Evolutionary conservation across 2,329 filamentous ascomycete genomes (phyloP).

Genomic region (Orbilia ellipsospora): DNA sequence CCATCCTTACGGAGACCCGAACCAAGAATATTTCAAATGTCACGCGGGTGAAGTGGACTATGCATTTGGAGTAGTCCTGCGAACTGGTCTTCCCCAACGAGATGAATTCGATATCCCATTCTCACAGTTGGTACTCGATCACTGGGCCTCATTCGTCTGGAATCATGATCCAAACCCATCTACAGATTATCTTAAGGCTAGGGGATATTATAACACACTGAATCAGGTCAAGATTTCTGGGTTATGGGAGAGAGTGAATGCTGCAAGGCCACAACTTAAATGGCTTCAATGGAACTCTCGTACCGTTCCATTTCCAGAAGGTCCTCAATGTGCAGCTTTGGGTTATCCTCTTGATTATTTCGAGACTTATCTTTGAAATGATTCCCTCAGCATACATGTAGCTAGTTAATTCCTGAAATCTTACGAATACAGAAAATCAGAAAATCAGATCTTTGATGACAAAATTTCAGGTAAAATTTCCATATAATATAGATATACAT

Average conservation of each 20-base stretch:
- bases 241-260: constrained; percentile 58
- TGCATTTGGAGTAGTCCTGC: constrained; percentile 62
- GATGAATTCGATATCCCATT: constrained; percentile 62
- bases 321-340: constrained; percentile 26
- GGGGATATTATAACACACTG: constrained; percentile 60
- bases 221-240: constrained; percentile 59
- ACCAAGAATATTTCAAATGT: constrained; percentile 63
- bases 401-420: too few species aligned
- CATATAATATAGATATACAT: too few species aligned
- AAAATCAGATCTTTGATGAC: too few species aligned
- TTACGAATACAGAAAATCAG: too few species aligned
- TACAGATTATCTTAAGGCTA: constrained; percentile 59
- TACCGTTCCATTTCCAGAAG: constrained; percentile 18
- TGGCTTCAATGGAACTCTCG: constrained; percentile 36
- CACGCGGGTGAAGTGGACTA: constrained; percentile 63
- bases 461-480: too few species aligned
- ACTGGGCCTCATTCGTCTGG: constrained; percentile 62
- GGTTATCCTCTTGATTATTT: constrained; percentile 20
- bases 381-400: too few species aligned
- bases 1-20: constrained; percentile 61
- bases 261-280: constrained; percentile 21
- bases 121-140: constrained; percentile 61
- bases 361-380: constrained; percentile 1
- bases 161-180: constrained; percentile 61
- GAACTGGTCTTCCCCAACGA: constrained; percentile 61